Evolutionary conservation across 192 early-diverging fungal genomes (phyloP).

Genomic region (Entrophospora sp.): DNA sequence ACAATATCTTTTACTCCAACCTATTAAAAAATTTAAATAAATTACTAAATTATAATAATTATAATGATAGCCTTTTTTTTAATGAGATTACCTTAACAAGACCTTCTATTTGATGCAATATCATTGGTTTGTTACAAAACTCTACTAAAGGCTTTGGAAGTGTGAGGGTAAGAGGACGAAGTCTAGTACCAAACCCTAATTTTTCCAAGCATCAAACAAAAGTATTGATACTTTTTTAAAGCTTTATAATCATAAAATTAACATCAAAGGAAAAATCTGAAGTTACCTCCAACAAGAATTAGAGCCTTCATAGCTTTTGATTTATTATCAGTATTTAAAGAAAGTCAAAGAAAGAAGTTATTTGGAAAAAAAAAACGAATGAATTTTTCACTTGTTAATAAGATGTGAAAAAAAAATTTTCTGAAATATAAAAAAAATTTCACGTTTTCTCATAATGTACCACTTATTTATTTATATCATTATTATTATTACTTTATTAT

Average conservation of each 20-base stretch:
- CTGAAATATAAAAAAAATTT: no score
- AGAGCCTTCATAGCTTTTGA: constrained; percentile 84
- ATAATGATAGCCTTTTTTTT: not conserved
- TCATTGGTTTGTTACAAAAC: constrained; percentile 98
- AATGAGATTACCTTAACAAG: constrained; percentile 73
- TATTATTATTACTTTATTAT: no score
- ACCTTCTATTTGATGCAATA: constrained; percentile 97
- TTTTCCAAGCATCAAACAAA: not conserved
- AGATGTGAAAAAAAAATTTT: no score
- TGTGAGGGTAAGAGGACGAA: constrained; percentile 92
- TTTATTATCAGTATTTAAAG: no score
- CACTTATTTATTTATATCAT: no score
- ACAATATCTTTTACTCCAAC: constrained; percentile 96
- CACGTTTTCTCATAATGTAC: no score
- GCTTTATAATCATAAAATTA: no score
- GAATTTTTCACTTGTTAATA: no score
- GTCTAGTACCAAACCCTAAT: constrained; percentile 92
- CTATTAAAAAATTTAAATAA: constrained; percentile 41
- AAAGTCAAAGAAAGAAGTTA: no score
- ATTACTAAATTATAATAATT: no score
- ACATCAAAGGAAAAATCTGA: no score
- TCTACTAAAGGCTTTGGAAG: constrained; percentile 97
- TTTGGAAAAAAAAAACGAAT: no score
- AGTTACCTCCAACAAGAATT: constrained; percentile 72
- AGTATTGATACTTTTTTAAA: not conserved